Base-by-base conservation (phyloP, 768 basidiomycete species). In the Calvatia gigantea region DNA sequence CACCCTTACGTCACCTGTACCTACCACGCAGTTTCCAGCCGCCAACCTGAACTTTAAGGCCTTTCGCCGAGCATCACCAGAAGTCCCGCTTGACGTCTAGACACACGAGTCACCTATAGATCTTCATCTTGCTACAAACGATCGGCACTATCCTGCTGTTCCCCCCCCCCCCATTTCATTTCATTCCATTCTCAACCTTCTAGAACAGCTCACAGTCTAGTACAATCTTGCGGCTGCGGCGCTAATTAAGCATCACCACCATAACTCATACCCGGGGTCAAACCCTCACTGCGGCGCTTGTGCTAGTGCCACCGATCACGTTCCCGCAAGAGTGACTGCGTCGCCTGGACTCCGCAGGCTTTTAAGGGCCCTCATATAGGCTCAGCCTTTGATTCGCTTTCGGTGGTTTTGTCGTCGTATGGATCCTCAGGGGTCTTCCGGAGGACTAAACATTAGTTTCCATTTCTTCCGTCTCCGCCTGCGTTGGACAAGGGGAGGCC, bases 211-310 rank as follows among this genome's bases (percentile, higher is more conserved):
- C n/a, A n/a, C n/a, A n/a, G n/a, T n/a, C n/a, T n/a, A n/a, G n/a
- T n/a, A n/a, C 5, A 8, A 23, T 21, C 11, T 17, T 19, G 3
- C 39, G 25, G 21, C 41, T 25, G 41, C 41, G 41, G 41, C 21
- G 23, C 17, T 23, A 42, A 19, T 21, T 42, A 42, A 25, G 19
- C 41, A 15, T 31, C 41, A 38, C 23, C 41, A 15, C 21, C 41
- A 38, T 17, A 23, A 47, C 32, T 31, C 48, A 38, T 37, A 49
- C 48, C 48, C 48, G 14, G 48, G 38, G 48, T 52, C 51, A 52
- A 21, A 21, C 39, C 17, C 12, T 15, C n/a, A 43, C 41, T 50
- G 41, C 51, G 39, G 39, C 41, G 39, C n/a, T 39, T 31, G 29
- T 28, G 23, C 25, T n/a, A n/a, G n/a, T n/a, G n/a, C 37, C 51